Evolutionary conservation across 345 rosid genomes (phyloP), one percentile per base, ranked within the genome.

Genomic region (Gossypium raimondii): DNA sequence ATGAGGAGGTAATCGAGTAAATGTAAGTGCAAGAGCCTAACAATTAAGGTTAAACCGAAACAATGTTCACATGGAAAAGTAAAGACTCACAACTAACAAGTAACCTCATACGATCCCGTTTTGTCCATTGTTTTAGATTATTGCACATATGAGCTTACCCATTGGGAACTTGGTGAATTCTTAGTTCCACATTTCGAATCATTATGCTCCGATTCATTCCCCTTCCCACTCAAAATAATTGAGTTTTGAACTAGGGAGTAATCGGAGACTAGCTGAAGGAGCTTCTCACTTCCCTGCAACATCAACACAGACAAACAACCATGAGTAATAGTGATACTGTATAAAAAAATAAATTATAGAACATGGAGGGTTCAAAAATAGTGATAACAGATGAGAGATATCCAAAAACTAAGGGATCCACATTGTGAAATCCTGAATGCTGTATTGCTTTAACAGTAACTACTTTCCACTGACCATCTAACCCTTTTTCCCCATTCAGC

Each of bases 271-370:
- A 95, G 84, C 56, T 89, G 68, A 62, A 95, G 91, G 45, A 95
- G 97, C 81, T 89, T 93, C 88, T 91, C 97, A 80, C 99, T 93
- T 83, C 98, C 98, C 98, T 88, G 68, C 7, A 75, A 27, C 4
- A 41, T 75, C 75, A 77, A 55, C 17, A 77, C 13, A 77, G 45
- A 67, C 24, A 77, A 67, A 48, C 10, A 60, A 9, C 11, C 13
- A 38, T 62, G 3, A 52, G 48, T 29, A 52, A 72, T 12, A 2
- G 62, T 20, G 18, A 44, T 38, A 51, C 50, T 1, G 1, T 11
- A 63, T 16, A 57, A 5, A 34, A 34, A 34, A 34, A 34, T 34
- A 34, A 34, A 34, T 34, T 34, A 34, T 5, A 5, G 41, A 34
- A 34, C 41, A 34, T 34, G 41, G 41, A 34, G 41, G 41, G 41